These are phyloP conservation scores for Argentina anserina DNA, from an alignment of 306 rosid genomes.

Conservation along the genomic window DNA sequence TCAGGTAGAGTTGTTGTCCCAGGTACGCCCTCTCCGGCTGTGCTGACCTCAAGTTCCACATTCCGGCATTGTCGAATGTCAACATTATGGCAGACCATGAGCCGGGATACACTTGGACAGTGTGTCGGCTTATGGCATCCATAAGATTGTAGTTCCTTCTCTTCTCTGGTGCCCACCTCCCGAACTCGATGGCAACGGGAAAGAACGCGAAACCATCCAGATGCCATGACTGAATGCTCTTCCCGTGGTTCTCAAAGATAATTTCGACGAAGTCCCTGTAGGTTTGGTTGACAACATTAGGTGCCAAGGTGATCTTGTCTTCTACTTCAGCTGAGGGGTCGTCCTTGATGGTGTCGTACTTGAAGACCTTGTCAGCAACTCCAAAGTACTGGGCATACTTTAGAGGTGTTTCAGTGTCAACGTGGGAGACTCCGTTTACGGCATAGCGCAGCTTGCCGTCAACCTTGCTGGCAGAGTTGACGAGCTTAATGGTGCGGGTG, in stretches of 20 bases:
- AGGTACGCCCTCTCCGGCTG: slow-evolving; percentile 47
- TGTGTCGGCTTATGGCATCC: slow-evolving; percentile 56
- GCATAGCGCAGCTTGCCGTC: slow-evolving; percentile 58
- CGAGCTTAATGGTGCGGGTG: slow-evolving; percentile 47
- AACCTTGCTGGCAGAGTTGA: slow-evolving; percentile 34
- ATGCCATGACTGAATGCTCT: slow-evolving; percentile 54
- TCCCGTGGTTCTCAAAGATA: slow-evolving; percentile 62
- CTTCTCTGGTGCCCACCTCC: slow-evolving; percentile 50
- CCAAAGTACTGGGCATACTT: slow-evolving; percentile 61
- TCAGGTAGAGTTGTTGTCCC: slow-evolving; percentile 52
- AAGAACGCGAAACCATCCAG: slow-evolving; percentile 61
- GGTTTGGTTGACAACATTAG: slow-evolving; percentile 33
- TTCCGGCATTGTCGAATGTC: slow-evolving; percentile 54
- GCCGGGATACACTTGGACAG: slow-evolving; percentile 54
- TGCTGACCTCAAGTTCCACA: slow-evolving; percentile 65
- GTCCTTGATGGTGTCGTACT: slow-evolving; percentile 36
- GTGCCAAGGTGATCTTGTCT: background rate
- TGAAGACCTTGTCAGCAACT: slow-evolving; percentile 31
- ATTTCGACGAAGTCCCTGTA: slow-evolving; percentile 50
- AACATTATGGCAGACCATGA: slow-evolving; percentile 61
- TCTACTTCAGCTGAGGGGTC: slow-evolving; percentile 6
- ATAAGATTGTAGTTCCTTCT: slow-evolving; percentile 50
- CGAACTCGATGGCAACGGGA: slow-evolving; percentile 47
- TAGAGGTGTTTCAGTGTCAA: slow-evolving; percentile 39
- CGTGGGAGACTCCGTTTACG: slow-evolving; percentile 54